Percentiles rank a stretch among this genome's conserved stretches.
Evolutionary conservation across 129 eudicot genomes (phyloP).

Genomic region (Scalesia atractyloides): DNA sequence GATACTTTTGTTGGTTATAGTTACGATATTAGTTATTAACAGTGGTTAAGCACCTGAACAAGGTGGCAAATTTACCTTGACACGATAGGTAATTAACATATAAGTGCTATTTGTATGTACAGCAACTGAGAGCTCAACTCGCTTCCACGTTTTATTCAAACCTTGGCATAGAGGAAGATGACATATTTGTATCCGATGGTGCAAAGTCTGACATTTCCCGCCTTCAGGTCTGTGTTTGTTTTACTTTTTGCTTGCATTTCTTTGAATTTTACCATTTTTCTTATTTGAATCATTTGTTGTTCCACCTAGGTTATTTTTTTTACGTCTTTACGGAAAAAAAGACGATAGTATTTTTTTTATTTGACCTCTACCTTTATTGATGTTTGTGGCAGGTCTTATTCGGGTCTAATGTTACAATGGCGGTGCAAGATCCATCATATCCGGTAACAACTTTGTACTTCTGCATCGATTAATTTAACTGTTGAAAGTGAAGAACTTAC

Average conservation of each 20-base stretch:
- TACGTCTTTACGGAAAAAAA: not conserved
- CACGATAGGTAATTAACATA: slow-evolving; percentile 13
- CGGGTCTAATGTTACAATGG: slow-evolving; percentile 87
- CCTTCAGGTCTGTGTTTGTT: slow-evolving; percentile 62
- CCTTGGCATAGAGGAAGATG: slow-evolving; percentile 87
- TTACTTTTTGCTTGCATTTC: slow-evolving; percentile 1
- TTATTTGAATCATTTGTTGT: not conserved
- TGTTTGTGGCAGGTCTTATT: slow-evolving; percentile 65
- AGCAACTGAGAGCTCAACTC: slow-evolving; percentile 82
- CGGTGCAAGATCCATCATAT: slow-evolving; percentile 95
- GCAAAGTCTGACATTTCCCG: slow-evolving; percentile 96
- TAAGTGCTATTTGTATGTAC: slow-evolving; percentile 17
- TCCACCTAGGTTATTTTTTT: not conserved
- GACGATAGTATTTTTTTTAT: not conserved
- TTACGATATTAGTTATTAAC: not conserved
- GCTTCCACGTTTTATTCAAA: slow-evolving; percentile 65
- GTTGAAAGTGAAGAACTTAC: slow-evolving; percentile 12
- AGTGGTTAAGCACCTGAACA: no score
- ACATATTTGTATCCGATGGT: slow-evolving; percentile 94
- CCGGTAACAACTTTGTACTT: slow-evolving; percentile 56
- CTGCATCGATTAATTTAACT: not conserved
- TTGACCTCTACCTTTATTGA: slow-evolving; percentile 14
- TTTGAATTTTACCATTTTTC: not conserved
- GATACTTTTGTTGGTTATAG: not conserved
- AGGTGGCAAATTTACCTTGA: not conserved